Evolutionary conservation across 2,329 filamentous ascomycete genomes (phyloP), one percentile per base, ranked within the genome.

Genomic region (Trichoderma pleuroti): DNA sequence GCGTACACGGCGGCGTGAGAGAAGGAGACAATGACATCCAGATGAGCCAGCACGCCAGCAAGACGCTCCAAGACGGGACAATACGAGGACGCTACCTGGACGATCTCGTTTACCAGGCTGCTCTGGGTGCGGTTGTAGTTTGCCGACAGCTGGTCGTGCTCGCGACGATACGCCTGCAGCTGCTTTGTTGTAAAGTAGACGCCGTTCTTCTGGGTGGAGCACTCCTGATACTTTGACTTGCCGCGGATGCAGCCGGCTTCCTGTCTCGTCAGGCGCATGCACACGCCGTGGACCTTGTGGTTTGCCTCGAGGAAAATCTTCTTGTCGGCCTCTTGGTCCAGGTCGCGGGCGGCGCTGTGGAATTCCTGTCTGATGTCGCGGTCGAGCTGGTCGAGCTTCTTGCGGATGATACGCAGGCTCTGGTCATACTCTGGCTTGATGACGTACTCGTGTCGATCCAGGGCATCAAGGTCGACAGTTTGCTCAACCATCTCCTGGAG

Each of bases 381-480:
- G 73, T 91, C 91, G 32, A 97, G 84, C 77, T 91, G 93, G 78
- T 98, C 95, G 2, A 99, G 88, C 78, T 95, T 96, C 82, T 93
- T 94, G 66, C 93, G 90, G 75, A 99, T 97, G n/a, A 93, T 89
- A 21, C 92, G 90, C 46, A 99, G 85, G 68, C 90, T 88, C 71
- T 98, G 94, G 77, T 99, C 96, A 74, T 98, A 99, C 78, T 99
- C 96, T 1, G 97, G 93, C 82, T 98, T 99, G 86, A 99, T 99
- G 76, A 98, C 95, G 82, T 97, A 99, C 79, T 99, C 96, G 78
- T 99, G 96, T 74, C 96, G 94, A 77, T 99, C 95, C 12, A 99
- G 88, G 3, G 96, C 96, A 71, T 97, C 93, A 0, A 99, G 88
- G 77, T 99, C 96, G 16, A 99, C 94, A 0, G 97, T 99, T 2